Base-by-base conservation (phyloP, 2,329 filamentous ascomycete genomes). In the Trematosphaeria pertusa region DNA sequence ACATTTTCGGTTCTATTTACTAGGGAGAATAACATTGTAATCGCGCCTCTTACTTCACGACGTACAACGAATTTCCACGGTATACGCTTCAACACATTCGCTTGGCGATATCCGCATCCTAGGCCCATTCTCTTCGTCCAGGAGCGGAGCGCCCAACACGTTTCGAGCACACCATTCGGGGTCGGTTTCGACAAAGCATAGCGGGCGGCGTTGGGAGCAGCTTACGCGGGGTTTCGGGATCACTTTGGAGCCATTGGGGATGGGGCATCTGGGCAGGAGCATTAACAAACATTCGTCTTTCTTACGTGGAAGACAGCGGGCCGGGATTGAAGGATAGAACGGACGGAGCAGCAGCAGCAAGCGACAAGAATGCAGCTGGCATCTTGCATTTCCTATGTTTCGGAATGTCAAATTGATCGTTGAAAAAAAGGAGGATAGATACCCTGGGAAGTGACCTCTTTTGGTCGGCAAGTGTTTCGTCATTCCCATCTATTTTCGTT, bases 1-100 rank as follows among this genome's bases (percentile, higher is more conserved):
- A 50, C 39, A 26, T 39, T 50, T 59, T 57, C 32, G 46, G 37
- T 42, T 44, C 52, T 52, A 36, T 40, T 52, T 54, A 36, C 50
- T 55, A 47, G 48, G 46, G 49, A 39, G 54, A 33, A 54, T 54
- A 45, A 38, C 55, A 62, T 64, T 63, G 35, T 65, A 67, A 67
- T 69, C 58, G 51, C 50, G n/a, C n/a, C n/a, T 48, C 37, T 54
- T 58, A 50, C 44, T 56, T 62, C 44, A 69, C 62, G 62, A 67
- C 58, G 50, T 58, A 62, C 58, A 49, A 65, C 59, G 57, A 64
- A 58, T 52, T n/a, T 56, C 48, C 46, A 65, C 57, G 59, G 60
- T 50, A 56, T 61, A 58, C 59, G 43, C 48, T 65, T 65, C 55
- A 58, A 58, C 46, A 61, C 56, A 56, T 42, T 56, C 60, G 37